Conservation (phyloP, 106 monocot species). For the Vanilla planifolia region DNA sequence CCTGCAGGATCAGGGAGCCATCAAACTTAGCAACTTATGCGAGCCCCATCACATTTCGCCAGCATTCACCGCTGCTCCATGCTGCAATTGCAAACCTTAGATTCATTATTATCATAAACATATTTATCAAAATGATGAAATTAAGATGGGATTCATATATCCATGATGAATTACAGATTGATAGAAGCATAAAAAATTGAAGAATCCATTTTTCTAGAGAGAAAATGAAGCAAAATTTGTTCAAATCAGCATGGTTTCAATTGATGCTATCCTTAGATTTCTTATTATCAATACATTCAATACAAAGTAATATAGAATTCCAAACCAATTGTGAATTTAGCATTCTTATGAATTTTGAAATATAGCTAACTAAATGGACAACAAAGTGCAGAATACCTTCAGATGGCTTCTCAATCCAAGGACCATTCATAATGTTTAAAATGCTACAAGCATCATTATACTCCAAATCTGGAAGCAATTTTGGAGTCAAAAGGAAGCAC, state of each 20-base stretch:
- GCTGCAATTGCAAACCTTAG: conserved; percentile 25
- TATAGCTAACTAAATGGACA: not conserved
- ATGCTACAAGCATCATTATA: conserved; percentile 94
- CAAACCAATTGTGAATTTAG: not conserved
- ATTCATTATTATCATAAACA: too few relatives aligned
- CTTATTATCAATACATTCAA: not conserved
- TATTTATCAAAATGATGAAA: too few relatives aligned
- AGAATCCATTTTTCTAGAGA: not conserved
- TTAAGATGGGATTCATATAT: too few relatives aligned
- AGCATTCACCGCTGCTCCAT: conserved; percentile 64
- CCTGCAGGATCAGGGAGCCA: too few relatives aligned
- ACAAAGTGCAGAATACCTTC: conserved; percentile 52
- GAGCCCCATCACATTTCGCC: conserved; percentile 50
- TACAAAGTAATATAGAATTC: not conserved
- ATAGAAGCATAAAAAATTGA: not conserved
- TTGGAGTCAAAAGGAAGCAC: conserved; percentile 93
- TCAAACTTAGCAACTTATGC: not conserved
- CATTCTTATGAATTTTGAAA: not conserved
- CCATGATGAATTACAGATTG: not conserved
- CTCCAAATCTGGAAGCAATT: conserved; percentile 88
- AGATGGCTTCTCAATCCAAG: conserved; percentile 80
- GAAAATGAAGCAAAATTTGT: not conserved
- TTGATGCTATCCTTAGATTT: not conserved
- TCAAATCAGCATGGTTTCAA: not conserved
- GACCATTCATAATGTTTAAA: conserved; percentile 98